phyloP scores from a whole-genome alignment of 306 rosid genomes.

The Geum urbanum region DNA sequence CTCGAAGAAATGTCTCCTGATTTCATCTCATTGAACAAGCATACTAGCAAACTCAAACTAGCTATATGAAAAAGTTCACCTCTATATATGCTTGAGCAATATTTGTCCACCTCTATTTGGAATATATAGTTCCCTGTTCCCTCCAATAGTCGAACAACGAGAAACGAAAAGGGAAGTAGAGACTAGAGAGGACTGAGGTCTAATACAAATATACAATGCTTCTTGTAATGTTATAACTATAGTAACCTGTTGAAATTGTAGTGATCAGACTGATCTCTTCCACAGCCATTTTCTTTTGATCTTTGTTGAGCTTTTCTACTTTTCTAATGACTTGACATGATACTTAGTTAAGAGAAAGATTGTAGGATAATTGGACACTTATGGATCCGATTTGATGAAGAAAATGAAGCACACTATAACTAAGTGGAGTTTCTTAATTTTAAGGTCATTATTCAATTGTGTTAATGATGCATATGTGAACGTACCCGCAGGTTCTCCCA shows the following conservation, averaged over 20 bases:
- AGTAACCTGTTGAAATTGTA: not conserved
- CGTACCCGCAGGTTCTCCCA: slow-evolving; percentile 21
- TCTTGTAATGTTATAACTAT: not conserved
- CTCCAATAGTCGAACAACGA: too few relatives aligned
- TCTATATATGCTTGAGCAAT: too few relatives aligned
- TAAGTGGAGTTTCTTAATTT: not conserved
- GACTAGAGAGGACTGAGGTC: too few relatives aligned
- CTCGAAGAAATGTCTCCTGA: too few relatives aligned
- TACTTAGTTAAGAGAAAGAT: not conserved
- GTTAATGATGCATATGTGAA: not conserved
- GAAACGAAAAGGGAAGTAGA: too few relatives aligned
- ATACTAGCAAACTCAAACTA: too few relatives aligned
- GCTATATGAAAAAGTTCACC: too few relatives aligned
- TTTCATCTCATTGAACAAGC: too few relatives aligned
- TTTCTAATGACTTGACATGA: not conserved
- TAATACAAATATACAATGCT: not conserved
- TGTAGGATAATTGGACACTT: not conserved
- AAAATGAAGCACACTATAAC: not conserved
- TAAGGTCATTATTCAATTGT: too few relatives aligned
- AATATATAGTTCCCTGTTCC: too few relatives aligned
- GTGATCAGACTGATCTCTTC: not conserved
- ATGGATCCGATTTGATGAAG: not conserved
- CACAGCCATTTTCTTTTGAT: not conserved
- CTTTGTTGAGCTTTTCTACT: not conserved
- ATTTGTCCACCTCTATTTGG: too few relatives aligned